A percentile compares a stretch with the other conserved stretches of the same genome.
Evolutionary conservation across 1,139 yeast genomes (phyloP).

Genomic region (Hanseniaspora sp.): DNA sequence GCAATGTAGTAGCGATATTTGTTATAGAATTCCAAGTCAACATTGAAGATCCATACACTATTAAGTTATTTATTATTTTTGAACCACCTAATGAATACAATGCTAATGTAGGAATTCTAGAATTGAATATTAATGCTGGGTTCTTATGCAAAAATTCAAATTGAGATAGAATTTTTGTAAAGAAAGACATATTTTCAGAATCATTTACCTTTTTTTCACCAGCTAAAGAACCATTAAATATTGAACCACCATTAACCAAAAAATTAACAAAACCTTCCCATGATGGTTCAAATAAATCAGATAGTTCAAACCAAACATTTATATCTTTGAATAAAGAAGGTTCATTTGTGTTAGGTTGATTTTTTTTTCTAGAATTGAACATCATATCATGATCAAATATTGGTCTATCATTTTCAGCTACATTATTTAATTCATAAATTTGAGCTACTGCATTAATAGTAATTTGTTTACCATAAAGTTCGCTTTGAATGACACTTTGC

Average conservation of each 20-base stretch:
- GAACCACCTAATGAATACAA: slow-evolving; percentile 31
- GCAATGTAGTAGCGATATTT: slow-evolving; percentile 30
- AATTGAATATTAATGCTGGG: slow-evolving; percentile 29
- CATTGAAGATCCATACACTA: slow-evolving; percentile 29
- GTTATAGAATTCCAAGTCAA: slow-evolving; percentile 29
- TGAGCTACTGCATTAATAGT: slow-evolving; percentile 52
- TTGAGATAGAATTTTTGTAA: not conserved
- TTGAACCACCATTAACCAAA: slow-evolving; percentile 24
- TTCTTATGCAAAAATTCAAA: slow-evolving; percentile 15
- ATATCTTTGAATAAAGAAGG: not conserved
- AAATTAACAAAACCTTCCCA: slow-evolving; percentile 41
- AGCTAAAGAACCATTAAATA: not conserved
- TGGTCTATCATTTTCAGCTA: slow-evolving; percentile 48
- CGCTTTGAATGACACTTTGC: slow-evolving; percentile 54
- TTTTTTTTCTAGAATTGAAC: slow-evolving; percentile 68
- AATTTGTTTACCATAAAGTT: slow-evolving; percentile 50
- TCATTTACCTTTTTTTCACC: not conserved
- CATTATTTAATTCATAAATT: slow-evolving; percentile 55
- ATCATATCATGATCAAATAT: slow-evolving; percentile 67
- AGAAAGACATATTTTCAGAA: not conserved
- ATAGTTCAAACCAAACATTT: slow-evolving; percentile 45
- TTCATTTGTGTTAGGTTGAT: not conserved
- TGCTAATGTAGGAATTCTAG: slow-evolving; percentile 28
- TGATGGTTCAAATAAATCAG: slow-evolving; percentile 72
- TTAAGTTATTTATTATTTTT: slow-evolving; percentile 25